These are phyloP conservation scores for Saururus chinensis DNA, from an alignment of 164 flowering plant species.

Conservation along the genomic window DNA sequence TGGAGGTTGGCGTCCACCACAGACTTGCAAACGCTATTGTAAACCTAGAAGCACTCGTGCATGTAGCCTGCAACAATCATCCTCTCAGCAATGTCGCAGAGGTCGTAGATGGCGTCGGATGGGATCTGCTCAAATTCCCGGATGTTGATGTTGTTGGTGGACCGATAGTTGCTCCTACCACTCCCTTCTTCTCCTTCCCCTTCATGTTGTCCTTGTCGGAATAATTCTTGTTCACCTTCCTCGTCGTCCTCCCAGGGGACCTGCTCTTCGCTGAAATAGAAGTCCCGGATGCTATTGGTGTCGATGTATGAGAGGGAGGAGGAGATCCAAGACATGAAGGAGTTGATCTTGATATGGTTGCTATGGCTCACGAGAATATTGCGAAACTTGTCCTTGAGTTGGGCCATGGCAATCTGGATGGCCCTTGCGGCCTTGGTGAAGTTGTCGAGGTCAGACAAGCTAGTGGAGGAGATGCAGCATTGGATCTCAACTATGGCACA, in stretches of 20 bases:
- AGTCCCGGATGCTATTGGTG: constrained; percentile 6
- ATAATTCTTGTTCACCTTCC: neutral
- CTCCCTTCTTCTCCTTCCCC: constrained; percentile 12
- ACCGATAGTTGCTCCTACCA: constrained; percentile 25
- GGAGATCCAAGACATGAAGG: constrained; percentile 2
- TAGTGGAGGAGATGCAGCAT: constrained; percentile 46
- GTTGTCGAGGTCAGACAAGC: constrained; percentile 41
- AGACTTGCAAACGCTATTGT: constrained; percentile 55
- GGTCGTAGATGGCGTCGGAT: constrained; percentile 45
- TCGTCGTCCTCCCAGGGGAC: constrained; percentile 5
- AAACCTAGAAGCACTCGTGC: constrained; percentile 75
- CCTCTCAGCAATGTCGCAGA: constrained; percentile 60
- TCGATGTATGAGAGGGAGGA: neutral
- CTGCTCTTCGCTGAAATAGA: constrained; percentile 12
- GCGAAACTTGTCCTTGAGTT: too few species aligned
- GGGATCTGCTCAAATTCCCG: constrained; percentile 67
- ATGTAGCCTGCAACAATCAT: constrained; percentile 65
- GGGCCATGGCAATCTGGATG: too few species aligned
- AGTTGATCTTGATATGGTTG: too few species aligned
- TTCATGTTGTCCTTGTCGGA: neutral
- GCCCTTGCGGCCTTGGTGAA: too few species aligned
- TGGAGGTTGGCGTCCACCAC: constrained; percentile 48
- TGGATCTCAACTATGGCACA: constrained; percentile 79
- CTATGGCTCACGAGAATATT: too few species aligned
- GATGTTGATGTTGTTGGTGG: constrained; percentile 31